Percentiles rank a stretch among this genome's conserved stretches.
phyloP scores from a whole-genome alignment of 805 yeast genomes.

The Ascoidea asiatica region DNA sequence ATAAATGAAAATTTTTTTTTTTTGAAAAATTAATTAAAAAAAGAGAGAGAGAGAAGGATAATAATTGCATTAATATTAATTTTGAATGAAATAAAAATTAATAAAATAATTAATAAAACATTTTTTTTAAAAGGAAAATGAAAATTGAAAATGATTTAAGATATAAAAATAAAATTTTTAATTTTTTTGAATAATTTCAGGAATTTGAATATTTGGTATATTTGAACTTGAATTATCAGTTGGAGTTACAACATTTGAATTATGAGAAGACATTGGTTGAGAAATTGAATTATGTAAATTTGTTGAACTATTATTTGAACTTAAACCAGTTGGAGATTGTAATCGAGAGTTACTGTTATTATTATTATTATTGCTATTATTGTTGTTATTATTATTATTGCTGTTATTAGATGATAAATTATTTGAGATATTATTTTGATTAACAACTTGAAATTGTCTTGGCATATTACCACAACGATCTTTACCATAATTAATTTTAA shows the following conservation, averaged over 20 bases:
- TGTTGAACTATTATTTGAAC: background rate
- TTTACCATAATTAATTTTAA: slow-evolving; percentile 85
- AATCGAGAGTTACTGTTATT: background rate
- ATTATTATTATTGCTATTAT: background rate
- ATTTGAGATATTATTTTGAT: background rate
- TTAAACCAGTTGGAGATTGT: background rate
- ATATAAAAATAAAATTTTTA: too few species aligned
- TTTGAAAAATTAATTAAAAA: too few species aligned
- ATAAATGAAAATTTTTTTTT: too few species aligned
- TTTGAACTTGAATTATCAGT: slow-evolving; percentile 5
- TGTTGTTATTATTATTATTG: background rate
- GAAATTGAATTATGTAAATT: background rate
- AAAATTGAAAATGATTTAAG: too few species aligned
- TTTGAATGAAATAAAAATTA: too few species aligned
- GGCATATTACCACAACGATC: slow-evolving; percentile 95
- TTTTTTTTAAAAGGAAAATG: too few species aligned
- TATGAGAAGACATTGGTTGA: slow-evolving; percentile 17
- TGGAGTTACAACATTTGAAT: background rate
- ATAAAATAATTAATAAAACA: too few species aligned
- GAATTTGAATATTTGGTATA: too few species aligned
- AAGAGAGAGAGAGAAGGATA: too few species aligned
- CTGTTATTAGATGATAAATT: too few species aligned
- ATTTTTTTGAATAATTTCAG: too few species aligned
- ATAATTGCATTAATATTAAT: too few species aligned
- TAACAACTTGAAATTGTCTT: slow-evolving; percentile 35